These are phyloP conservation scores for Candida tammaniensis DNA, from an alignment of 805 yeast genomes.

Conservation along the genomic window DNA sequence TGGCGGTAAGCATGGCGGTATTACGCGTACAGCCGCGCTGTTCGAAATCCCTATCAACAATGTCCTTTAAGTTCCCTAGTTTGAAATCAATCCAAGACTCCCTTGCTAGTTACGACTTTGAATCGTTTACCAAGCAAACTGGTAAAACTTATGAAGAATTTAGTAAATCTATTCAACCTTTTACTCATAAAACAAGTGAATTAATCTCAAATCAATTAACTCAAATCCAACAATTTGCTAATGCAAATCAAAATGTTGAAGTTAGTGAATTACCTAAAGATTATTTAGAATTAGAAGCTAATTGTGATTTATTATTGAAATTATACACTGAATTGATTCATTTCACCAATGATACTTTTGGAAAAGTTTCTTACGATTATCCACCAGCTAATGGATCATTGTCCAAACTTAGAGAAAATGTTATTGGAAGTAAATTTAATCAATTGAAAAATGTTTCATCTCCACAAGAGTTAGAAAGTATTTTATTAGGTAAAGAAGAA, in stretches of 20 bases:
- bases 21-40: too few species aligned
- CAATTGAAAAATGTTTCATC: conserved; percentile 63
- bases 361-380: conserved; percentile 73
- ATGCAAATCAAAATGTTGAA: conserved; percentile 44
- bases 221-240: conserved; percentile 41
- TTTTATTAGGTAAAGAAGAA: conserved; percentile 38
- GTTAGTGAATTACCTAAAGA: conserved; percentile 74
- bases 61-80: conserved; percentile 14
- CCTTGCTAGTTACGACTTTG: conserved; percentile 38
- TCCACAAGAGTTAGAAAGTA: conserved; percentile 64
- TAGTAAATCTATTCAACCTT: conserved; percentile 46
- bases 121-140: conserved; percentile 33
- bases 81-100: conserved; percentile 34
- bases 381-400: conserved; percentile 59
- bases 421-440: conserved; percentile 52
- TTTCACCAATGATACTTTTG: conserved; percentile 54
- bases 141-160: conserved; percentile 45
- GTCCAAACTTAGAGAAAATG: conserved; percentile 57
- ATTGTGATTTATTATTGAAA: conserved; percentile 61
- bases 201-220: conserved; percentile 63
- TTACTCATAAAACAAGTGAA: conserved; percentile 57
- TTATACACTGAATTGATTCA: conserved; percentile 52
- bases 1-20: too few species aligned
- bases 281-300: conserved; percentile 63
- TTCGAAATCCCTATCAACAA: conserved; percentile 3